Evolutionary conservation across 495 filamentous ascomycete species (phyloP), one percentile per base, ranked within the genome.

Genomic region (Aspergillus nanangensis): DNA sequence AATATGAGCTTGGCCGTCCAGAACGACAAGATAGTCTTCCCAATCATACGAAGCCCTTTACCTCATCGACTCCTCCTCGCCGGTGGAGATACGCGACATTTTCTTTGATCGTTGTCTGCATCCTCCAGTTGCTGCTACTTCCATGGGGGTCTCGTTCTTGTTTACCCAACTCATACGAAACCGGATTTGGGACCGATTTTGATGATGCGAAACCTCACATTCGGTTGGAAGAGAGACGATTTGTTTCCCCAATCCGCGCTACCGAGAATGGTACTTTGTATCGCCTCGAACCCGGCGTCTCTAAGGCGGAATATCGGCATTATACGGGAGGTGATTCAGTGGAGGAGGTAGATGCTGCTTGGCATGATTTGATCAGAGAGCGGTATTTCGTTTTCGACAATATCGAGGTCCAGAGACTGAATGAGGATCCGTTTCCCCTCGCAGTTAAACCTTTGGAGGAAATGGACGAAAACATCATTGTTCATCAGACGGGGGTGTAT

Each of bases 181-280:
- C 27, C 4, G 29, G 41, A 14, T 44, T 44, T 18, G 2, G 29
- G 0, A 44, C 41, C 1, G 41, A 44, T 20, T 21, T 44, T 11
- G 15, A 22, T 14, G 27, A 34, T 23, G 41, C 41, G 8, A 34
- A 23, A 35, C 10, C 27, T 8, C 29, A 33, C 10, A 44, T 44
- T 14, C 9, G 7, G 2, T 18, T 44, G 1, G 29, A 34, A n/a
- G 13, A 34, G 35, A 20, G 15, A 11, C 24, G 27, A 9, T 44
- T 44, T 14, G 10, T 5, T 13, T 32, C 25, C 4, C 5, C 27
- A 2, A 33, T 35, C 29, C 25, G 31, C 2, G 41, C 31, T 10
- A 21, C 10, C 1, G 41, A 44, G 27, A 44, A 44, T 35, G 41
- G 41, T 10, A 33, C 29, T 3, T 8, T 44, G 1, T 44, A 35